Evolutionary conservation across 768 basidiomycete genomes (phyloP).

Genomic region (Gautieria morchelliformis): DNA sequence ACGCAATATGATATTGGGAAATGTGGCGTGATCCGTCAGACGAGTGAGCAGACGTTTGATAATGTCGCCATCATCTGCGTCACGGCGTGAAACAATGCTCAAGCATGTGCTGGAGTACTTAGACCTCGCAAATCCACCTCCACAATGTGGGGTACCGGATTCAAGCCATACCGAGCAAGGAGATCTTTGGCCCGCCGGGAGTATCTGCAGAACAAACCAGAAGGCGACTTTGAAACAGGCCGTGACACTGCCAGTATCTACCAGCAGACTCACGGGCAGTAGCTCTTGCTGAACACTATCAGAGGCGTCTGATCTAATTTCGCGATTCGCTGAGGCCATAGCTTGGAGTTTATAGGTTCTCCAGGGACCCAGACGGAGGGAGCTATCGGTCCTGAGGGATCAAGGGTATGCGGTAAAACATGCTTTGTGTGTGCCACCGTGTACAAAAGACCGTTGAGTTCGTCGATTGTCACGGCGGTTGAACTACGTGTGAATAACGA

Average conservation of each 20-base stretch:
- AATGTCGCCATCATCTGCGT: slow-evolving; percentile 46
- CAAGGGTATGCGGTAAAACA: slow-evolving; percentile 19
- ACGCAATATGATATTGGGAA: slow-evolving; percentile 65
- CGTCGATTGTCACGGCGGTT: neutral
- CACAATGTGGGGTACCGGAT: slow-evolving; percentile 56
- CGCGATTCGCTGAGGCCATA: slow-evolving; percentile 36
- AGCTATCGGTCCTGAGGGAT: slow-evolving; percentile 38
- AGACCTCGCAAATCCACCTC: slow-evolving; percentile 68
- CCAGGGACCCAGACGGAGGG: slow-evolving; percentile 44
- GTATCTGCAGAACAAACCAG: slow-evolving; percentile 30
- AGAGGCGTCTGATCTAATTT: slow-evolving; percentile 47
- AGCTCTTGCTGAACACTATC: slow-evolving; percentile 79
- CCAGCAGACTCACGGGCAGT: slow-evolving; percentile 53
- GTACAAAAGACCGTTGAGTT: slow-evolving; percentile 9
- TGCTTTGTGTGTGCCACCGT: slow-evolving; percentile 10
- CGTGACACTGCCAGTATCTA: neutral
- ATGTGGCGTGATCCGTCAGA: slow-evolving; percentile 57
- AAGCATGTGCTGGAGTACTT: slow-evolving; percentile 9
- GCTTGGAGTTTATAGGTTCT: slow-evolving; percentile 16
- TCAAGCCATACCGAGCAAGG: slow-evolving; percentile 47
- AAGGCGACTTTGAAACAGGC: neutral
- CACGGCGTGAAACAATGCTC: neutral
- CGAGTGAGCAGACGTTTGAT: slow-evolving; percentile 60
- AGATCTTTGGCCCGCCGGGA: slow-evolving; percentile 55
- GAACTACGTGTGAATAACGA: neutral